phyloP scores from a whole-genome alignment of 805 yeast species.

The Candida chilensis region DNA sequence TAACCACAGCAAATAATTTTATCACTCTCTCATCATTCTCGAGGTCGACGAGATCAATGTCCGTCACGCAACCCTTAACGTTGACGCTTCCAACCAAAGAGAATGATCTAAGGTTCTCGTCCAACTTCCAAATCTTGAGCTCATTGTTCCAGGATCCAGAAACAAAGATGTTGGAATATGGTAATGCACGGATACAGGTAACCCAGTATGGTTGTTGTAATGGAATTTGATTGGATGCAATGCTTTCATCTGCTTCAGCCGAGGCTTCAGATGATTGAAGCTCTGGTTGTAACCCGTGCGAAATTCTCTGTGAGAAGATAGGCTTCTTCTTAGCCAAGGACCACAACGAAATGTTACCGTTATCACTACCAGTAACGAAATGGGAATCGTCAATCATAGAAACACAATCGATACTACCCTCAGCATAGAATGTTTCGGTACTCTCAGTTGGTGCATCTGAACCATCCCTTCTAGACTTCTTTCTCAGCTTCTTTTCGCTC shows the following conservation, averaged over 20 bases:
- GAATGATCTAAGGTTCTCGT: slow-evolving; percentile 55
- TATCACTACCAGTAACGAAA: slow-evolving; percentile 92
- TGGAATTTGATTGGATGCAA: slow-evolving; percentile 44
- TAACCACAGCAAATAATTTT: slow-evolving; percentile 45
- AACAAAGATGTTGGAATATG: slow-evolving; percentile 75
- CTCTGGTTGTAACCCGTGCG: slow-evolving; percentile 61
- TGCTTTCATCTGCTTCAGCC: slow-evolving; percentile 29
- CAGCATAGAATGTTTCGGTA: slow-evolving; percentile 37
- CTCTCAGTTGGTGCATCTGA: too few relatives aligned
- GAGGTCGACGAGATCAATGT: slow-evolving; percentile 46
- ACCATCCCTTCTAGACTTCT: slow-evolving; percentile 20
- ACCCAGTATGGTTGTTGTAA: slow-evolving; percentile 76
- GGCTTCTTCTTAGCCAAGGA: slow-evolving; percentile 87
- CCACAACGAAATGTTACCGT: slow-evolving; percentile 89
- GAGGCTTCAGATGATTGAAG: slow-evolving; percentile 42
- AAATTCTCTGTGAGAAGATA: slow-evolving; percentile 51
- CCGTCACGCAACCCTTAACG: slow-evolving; percentile 64
- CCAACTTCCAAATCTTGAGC: slow-evolving; percentile 70
- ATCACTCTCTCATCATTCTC: slow-evolving; percentile 41
- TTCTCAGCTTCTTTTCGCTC: slow-evolving; percentile 29
- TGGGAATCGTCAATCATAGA: slow-evolving; percentile 88
- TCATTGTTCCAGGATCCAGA: slow-evolving; percentile 86
- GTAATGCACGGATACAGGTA: slow-evolving; percentile 72
- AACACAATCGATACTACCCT: slow-evolving; percentile 88
- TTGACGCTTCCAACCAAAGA: slow-evolving; percentile 45